Base-by-base conservation (phyloP, 163 green algal genomes). In the Chlamydomonas reinhardtii region DNA sequence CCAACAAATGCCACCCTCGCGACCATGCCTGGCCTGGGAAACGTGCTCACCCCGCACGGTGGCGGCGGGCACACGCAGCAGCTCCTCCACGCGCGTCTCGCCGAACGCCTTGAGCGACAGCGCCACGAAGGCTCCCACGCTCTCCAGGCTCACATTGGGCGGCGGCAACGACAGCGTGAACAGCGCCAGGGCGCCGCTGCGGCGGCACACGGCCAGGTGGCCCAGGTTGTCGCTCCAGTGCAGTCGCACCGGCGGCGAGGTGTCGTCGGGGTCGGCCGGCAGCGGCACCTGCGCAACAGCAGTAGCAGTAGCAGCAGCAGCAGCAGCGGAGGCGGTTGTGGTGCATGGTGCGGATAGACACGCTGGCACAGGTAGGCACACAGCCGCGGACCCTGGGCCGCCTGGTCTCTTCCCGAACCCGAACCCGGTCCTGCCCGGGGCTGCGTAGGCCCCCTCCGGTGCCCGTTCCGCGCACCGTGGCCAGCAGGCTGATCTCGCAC, bases 131-230 rank as follows among this genome's bases (percentile, higher is more conserved):
- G 54, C 69, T 8, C 61, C 68, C 52, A 62, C 39, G 27, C 52
- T 72, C 20, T 85, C 52, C 52, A 70, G 48, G 34, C 12, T 24
- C 27, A 90, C 87, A 34, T 81, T 86, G 54, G 59, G 88, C n/a
- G 27, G 19, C 3, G 89, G 89, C 83, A 92, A 52, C 8, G 31
- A n/a, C 12, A 91, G 76, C 34, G 79, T 43, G 70, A 88, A 92
- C 66, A 92, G 82, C n/a, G 68, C 68, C 24, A 91, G 16, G 0
- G 86, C 73, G 2, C 89, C 89, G 32, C 19, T 69, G 61, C 59
- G 71, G 70, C 82, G 90, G 35, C 73, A 90, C 32, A 92, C 86
- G 2, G 86, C 89, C 48, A 89, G 75, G 64, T 92, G 89, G 39
- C 78, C 77, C 14, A 87, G 66, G 68, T 90, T 92, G 77, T 73